phyloP scores from a whole-genome alignment of 164 flowering plant genomes.

The Akebia trifoliata region DNA sequence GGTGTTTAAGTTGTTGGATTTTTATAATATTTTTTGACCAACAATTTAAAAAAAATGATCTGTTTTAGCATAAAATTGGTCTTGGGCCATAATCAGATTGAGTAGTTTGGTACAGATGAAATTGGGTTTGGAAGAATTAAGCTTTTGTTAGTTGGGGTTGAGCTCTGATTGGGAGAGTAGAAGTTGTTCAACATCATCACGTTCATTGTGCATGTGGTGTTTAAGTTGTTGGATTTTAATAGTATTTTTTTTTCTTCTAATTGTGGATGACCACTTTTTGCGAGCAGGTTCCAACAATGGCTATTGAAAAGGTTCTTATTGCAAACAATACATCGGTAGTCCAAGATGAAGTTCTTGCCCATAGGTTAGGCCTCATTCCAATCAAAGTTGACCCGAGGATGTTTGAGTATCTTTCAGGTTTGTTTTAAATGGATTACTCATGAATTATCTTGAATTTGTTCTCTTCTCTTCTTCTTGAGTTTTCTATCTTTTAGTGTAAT shows the following conservation, averaged over 20 bases:
- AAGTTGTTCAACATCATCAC: too few species aligned
- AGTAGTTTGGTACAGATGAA: not conserved
- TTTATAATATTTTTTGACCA: not conserved
- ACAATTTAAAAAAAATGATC: too few species aligned
- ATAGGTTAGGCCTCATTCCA: constrained; percentile 89
- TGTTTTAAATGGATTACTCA: constrained; percentile 1
- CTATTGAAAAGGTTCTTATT: constrained; percentile 85
- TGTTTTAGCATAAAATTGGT: not conserved
- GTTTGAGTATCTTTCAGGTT: constrained; percentile 82
- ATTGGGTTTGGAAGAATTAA: not conserved
- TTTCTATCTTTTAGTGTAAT: not conserved
- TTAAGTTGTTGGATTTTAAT: not conserved
- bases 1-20: not conserved
- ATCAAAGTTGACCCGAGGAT: constrained; percentile 75
- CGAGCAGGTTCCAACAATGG: constrained; percentile 86
- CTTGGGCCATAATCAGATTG: not conserved
- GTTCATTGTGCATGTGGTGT: not conserved
- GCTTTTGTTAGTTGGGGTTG: not conserved
- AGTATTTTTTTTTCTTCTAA: not conserved
- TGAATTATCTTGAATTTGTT: not conserved
- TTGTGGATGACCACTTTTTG: constrained; percentile 7
- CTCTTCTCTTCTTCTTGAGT: not conserved
- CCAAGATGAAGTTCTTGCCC: constrained; percentile 93
- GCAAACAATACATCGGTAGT: constrained; percentile 83
- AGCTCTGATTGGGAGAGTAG: too few species aligned